Evolutionary conservation across 805 yeast species (phyloP).

Genomic region (Kodamaea kakaduensis): DNA sequence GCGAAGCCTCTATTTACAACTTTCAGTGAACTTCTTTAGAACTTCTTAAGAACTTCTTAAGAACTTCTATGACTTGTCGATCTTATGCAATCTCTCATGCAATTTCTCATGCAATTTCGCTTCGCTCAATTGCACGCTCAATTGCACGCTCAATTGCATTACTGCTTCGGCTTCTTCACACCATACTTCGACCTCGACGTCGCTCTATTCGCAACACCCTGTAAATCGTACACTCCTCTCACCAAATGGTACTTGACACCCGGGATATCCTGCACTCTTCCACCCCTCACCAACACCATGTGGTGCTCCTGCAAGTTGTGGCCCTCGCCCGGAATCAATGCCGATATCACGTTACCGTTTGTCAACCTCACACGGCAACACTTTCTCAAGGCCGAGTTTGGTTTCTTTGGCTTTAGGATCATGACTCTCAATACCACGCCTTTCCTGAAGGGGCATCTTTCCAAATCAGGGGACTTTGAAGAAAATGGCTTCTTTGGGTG

Average conservation of each 20-base stretch:
- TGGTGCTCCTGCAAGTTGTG: constrained; percentile 98
- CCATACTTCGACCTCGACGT: constrained; percentile 93
- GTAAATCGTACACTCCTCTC: constrained; percentile 89
- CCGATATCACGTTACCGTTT: constrained; percentile 84
- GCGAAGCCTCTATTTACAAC: too few species aligned
- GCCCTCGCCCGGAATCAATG: constrained; percentile 97
- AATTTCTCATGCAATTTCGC: too few species aligned
- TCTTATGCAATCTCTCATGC: too few species aligned
- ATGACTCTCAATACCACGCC: constrained; percentile 93
- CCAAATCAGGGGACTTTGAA: constrained; percentile 75
- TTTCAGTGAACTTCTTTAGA: too few species aligned
- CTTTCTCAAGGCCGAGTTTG: constrained; percentile 96
- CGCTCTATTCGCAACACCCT: constrained; percentile 90
- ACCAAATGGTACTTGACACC: constrained; percentile 95
- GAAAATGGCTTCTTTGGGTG: constrained; percentile 48
- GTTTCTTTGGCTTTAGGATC: constrained; percentile 96
- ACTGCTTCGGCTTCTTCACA: constrained; percentile 67
- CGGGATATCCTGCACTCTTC: constrained; percentile 95
- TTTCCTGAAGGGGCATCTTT: constrained; percentile 77
- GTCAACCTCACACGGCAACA: constrained; percentile 92
- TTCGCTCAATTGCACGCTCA: too few species aligned
- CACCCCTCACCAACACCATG: constrained; percentile 95
- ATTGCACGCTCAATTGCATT: too few species aligned
- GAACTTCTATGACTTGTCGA: too few species aligned
- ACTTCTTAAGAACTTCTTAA: too few species aligned